phyloP scores from a whole-genome alignment of 2,329 filamentous ascomycete species.

The Ophiosphaerella korrae region DNA sequence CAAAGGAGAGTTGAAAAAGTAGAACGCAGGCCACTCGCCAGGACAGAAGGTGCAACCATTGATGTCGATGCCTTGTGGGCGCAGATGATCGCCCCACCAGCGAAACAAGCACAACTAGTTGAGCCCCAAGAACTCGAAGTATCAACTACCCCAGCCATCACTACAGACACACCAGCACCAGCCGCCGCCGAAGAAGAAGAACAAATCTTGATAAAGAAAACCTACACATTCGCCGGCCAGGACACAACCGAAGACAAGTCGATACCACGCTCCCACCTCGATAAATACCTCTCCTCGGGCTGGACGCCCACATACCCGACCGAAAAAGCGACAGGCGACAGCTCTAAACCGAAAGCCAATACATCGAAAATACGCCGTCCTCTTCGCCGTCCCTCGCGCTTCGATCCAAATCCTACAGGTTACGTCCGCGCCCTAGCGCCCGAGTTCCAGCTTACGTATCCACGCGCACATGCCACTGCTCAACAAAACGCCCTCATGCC shows the following conservation, averaged over 20 bases:
- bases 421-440: slow-evolving; percentile 53
- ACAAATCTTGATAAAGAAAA: slow-evolving; percentile 68
- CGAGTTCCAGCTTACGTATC: slow-evolving; percentile 51
- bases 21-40: slow-evolving; percentile 60
- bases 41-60: slow-evolving; percentile 66
- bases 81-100: slow-evolving; percentile 62
- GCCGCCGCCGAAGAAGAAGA: slow-evolving; percentile 38
- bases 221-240: slow-evolving; percentile 76
- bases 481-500: slow-evolving; percentile 14
- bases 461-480: slow-evolving; percentile 20
- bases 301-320: slow-evolving; percentile 33
- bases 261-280: slow-evolving; percentile 54
- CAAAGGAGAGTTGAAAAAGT: slow-evolving; percentile 70
- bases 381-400: slow-evolving; percentile 53
- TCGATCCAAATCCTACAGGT: slow-evolving; percentile 57
- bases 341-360: slow-evolving; percentile 4
- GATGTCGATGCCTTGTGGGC: slow-evolving; percentile 75
- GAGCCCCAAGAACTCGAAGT: slow-evolving; percentile 12
- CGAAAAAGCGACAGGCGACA: slow-evolving; percentile 4
- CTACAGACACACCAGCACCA: slow-evolving; percentile 3
- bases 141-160: slow-evolving; percentile 11
- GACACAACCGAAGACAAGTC: slow-evolving; percentile 74
- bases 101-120: slow-evolving; percentile 33
- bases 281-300: slow-evolving; percentile 34
- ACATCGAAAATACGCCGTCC: slow-evolving; percentile 35